Percentiles rank a stretch among this genome's conserved stretches.
These are phyloP conservation scores for Erysimum cheiranthoides DNA, from an alignment of 345 rosid genomes.

Conservation along the genomic window DNA sequence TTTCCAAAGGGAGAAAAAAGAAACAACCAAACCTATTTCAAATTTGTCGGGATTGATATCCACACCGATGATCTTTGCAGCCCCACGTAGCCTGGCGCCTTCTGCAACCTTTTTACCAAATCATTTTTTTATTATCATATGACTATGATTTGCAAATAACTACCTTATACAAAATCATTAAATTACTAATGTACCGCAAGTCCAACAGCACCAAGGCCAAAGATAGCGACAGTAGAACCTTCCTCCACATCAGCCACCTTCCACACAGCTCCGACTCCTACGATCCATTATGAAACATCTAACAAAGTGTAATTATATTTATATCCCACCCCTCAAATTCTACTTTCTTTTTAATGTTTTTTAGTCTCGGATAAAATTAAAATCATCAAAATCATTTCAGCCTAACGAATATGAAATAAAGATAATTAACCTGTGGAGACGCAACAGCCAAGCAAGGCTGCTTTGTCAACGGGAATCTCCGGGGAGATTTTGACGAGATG, in stretches of 20 bases:
- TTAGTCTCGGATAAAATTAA: neutral
- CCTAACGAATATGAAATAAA: neutral
- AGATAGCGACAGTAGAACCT: constrained; percentile 73
- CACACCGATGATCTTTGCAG: constrained; percentile 69
- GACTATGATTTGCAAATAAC: constrained; percentile 3
- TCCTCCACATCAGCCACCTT: constrained; percentile 62
- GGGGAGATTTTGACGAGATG: constrained; percentile 56
- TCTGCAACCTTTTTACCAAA: constrained; percentile 60
- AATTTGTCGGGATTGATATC: constrained; percentile 70
- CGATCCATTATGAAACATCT: neutral
- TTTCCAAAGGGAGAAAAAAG: neutral
- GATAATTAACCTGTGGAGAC: constrained; percentile 58
- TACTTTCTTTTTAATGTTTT: neutral
- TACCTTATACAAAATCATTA: neutral
- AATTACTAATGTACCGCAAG: constrained; percentile 55
- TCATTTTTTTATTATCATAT: neutral
- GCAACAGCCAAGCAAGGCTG: constrained; percentile 68
- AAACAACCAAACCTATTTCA: constrained; percentile 51
- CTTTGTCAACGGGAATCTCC: constrained; percentile 52
- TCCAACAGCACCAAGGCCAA: constrained; percentile 77
- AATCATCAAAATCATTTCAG: neutral
- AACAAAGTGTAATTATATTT: neutral
- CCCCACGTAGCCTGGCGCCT: constrained; percentile 64
- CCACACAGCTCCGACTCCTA: constrained; percentile 79
- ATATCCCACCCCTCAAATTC: neutral